These are phyloP conservation scores for Penicillium maclennaniae DNA, from an alignment of 495 filamentous ascomycete species.

Conservation along the genomic window DNA sequence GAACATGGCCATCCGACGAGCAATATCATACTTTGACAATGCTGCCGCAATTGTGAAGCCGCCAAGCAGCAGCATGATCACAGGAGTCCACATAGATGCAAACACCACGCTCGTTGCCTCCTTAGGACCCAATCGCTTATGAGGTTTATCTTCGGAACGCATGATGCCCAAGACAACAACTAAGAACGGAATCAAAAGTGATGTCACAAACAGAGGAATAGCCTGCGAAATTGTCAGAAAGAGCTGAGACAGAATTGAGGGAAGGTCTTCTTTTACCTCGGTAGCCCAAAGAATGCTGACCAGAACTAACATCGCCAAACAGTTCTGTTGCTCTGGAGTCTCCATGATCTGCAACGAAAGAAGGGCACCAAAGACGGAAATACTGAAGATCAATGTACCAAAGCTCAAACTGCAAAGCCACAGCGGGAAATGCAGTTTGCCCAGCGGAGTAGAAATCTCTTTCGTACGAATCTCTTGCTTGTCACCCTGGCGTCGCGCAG, in stretches of 20 bases:
- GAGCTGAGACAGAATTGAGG: conserved; percentile 1
- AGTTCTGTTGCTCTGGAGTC: conserved; percentile 87
- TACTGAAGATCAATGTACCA: conserved; percentile 65
- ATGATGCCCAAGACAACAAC: conserved; percentile 84
- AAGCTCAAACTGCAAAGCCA: conserved; percentile 85
- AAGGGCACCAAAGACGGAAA: conserved; percentile 68
- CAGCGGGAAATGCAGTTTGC: conserved; percentile 64
- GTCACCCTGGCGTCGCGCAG: conserved; percentile 78
- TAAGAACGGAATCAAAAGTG: conserved; percentile 88
- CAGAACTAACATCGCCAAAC: conserved; percentile 87
- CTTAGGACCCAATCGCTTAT: conserved; percentile 66
- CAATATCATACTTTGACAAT: conserved; percentile 94
- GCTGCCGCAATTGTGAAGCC: conserved; percentile 96
- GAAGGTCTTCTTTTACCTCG: conserved; percentile 57
- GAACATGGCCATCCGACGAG: conserved; percentile 93
- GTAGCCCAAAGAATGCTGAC: conserved; percentile 96
- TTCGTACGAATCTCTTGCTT: conserved; percentile 59
- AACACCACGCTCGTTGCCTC: conserved; percentile 79
- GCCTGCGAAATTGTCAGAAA: conserved; percentile 51
- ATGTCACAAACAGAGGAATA: conserved; percentile 96
- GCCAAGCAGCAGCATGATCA: conserved; percentile 96
- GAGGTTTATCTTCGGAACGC: conserved; percentile 65
- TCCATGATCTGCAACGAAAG: conserved; percentile 75
- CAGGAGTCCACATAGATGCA: conserved; percentile 96
- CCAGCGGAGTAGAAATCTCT: conserved; percentile 76